These are phyloP conservation scores for Trametes cinnabarina DNA, from an alignment of 768 basidiomycete species.

Conservation along the genomic window DNA sequence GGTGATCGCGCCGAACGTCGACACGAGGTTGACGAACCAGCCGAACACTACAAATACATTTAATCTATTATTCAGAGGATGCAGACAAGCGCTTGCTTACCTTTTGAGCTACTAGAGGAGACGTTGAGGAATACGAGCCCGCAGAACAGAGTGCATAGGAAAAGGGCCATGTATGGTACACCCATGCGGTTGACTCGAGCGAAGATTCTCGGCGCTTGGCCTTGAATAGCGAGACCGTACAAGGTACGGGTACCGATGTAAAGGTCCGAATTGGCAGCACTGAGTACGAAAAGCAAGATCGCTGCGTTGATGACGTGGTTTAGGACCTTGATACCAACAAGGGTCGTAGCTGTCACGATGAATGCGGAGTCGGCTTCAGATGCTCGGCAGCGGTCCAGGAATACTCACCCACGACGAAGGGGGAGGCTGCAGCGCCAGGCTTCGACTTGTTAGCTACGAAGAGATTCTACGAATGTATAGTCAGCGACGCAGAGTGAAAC, in stretches of 20 bases:
- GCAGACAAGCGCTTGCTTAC: slow-evolving; percentile 35
- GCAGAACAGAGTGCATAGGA: slow-evolving; percentile 55
- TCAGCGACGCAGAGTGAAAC: neutral
- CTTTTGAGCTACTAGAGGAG: slow-evolving; percentile 47
- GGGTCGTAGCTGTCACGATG: slow-evolving; percentile 31
- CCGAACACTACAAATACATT: slow-evolving; percentile 28
- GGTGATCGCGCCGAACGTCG: slow-evolving; percentile 41
- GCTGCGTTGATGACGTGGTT: slow-evolving; percentile 65
- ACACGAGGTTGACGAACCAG: slow-evolving; percentile 42
- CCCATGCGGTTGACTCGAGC: slow-evolving; percentile 35
- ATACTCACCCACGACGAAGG: slow-evolving; percentile 53
- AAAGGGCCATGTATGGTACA: slow-evolving; percentile 41
- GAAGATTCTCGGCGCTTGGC: slow-evolving; percentile 45
- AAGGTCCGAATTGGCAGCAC: slow-evolving; percentile 60
- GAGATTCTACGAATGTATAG: slow-evolving; percentile 24
- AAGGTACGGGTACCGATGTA: slow-evolving; percentile 51
- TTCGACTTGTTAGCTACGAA: slow-evolving; percentile 41
- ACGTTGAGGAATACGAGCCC: slow-evolving; percentile 59
- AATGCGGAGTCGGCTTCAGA: neutral
- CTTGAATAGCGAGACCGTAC: slow-evolving; percentile 46
- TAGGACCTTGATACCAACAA: slow-evolving; percentile 56
- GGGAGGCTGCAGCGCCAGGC: slow-evolving; percentile 56
- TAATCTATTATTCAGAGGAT: neutral
- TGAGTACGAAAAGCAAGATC: slow-evolving; percentile 64
- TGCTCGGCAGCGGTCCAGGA: neutral